phyloP scores from a whole-genome alignment of 441 rosid genomes.

The Pelargonium myrrhifolium region DNA sequence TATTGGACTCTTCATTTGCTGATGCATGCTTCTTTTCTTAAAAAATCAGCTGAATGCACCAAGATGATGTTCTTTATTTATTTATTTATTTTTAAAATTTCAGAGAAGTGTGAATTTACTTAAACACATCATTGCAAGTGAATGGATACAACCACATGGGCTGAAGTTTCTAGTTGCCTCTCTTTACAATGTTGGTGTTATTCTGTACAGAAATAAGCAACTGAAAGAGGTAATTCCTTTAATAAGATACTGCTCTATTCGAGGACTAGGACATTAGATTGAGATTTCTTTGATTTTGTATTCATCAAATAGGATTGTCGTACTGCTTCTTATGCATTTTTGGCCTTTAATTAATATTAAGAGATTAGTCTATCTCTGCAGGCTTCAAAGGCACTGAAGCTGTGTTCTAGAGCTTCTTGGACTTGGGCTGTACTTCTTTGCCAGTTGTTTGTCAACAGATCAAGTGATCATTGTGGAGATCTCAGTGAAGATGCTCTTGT shows the following conservation, averaged over 20 bases:
- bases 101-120: conserved; percentile 52
- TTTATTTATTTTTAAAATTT: conserved; percentile 2
- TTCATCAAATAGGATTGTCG: conserved; percentile 1
- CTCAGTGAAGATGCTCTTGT: conserved; percentile 48
- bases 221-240: conserved; percentile 52
- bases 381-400: conserved; percentile 74
- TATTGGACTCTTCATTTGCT: background rate
- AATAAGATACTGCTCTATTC: background rate
- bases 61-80: background rate
- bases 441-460: conserved; percentile 32
- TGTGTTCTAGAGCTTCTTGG: conserved; percentile 82
- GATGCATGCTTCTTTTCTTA: conserved; percentile 18
- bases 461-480: conserved; percentile 31
- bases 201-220: conserved; percentile 61
- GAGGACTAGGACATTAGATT: background rate
- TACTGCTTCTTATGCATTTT: conserved; percentile 13
- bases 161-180: conserved; percentile 53
- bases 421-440: conserved; percentile 41
- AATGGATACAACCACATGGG: conserved; percentile 60
- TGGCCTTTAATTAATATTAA: conserved; percentile 13
- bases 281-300: background rate
- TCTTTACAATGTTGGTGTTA: conserved; percentile 59
- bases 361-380: conserved; percentile 30
- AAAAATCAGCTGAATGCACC: conserved; percentile 9
- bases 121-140: conserved; percentile 46